Evolutionary conservation across 164 flowering plant species (phyloP).

Genomic region (Vitis riparia): DNA sequence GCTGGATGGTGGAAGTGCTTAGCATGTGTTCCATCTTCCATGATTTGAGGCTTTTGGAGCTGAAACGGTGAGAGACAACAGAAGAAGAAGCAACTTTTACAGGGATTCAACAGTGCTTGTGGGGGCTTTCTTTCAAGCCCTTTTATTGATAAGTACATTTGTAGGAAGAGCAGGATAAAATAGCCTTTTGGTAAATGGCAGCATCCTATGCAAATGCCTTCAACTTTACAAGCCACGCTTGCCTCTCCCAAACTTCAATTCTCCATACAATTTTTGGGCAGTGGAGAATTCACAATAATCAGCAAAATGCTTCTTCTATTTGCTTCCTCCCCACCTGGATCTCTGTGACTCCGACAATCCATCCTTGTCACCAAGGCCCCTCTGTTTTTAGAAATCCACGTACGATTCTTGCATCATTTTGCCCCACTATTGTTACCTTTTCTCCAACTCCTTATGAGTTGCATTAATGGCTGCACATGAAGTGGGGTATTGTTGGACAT

Average conservation of each 20-base stretch:
- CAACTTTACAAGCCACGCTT: not conserved
- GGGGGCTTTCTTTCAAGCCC: not conserved
- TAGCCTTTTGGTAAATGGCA: conserved; percentile 1
- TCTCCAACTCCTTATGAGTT: no score
- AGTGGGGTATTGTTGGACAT: no score
- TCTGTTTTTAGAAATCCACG: no score
- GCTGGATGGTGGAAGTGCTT: not conserved
- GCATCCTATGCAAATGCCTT: not conserved
- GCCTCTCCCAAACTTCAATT: not conserved
- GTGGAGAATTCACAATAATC: not conserved
- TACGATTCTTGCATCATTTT: no score
- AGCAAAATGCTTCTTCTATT: not conserved
- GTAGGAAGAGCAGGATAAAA: not conserved
- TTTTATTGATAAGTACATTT: not conserved
- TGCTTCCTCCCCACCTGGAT: no score
- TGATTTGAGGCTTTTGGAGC: not conserved
- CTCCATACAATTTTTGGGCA: not conserved
- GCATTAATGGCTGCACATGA: no score
- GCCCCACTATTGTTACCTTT: no score
- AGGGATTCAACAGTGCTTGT: not conserved
- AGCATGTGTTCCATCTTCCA: not conserved
- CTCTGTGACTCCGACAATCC: no score
- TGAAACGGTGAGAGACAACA: not conserved
- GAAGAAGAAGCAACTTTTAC: not conserved
- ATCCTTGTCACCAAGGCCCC: no score